Evolutionary conservation across 768 basidiomycete species (phyloP), one percentile per base, ranked within the genome.

Genomic region (Lactarius indigo): DNA sequence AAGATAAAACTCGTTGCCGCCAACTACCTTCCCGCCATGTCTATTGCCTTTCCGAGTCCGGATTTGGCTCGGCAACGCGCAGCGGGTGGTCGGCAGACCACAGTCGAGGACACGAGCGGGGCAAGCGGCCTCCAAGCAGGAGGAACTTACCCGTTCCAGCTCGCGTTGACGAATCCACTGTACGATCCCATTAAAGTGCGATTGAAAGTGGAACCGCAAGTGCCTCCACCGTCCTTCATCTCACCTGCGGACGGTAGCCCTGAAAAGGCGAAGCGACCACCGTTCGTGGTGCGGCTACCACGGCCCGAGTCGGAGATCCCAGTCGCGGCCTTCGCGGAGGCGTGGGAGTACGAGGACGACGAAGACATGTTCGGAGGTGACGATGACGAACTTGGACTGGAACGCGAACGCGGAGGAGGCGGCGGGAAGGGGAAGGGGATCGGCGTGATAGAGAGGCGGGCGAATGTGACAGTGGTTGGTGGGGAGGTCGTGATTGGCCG

Each of bases 1-100:
- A 98, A 98, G 79, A 98, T 99, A 78, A 98, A 98, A 77, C 87
- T 98, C 59, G 92, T 96, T 64, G 97, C 96, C 0, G 87, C 92
- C 33, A 96, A 91, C 75, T 98, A 98, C 77, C 82, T 99, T 18
- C 97, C 97, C 0, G 85, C 89, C 2, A 91, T 98, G 37, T 84
- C 87, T 7, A 85, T 94, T 41, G 77, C 83, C 42, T 80, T 92
- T 39, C 87, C 85, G 67, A 78, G 79, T 30, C 47, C 39, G 44
- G 66, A 68, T 37, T 5, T 42, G 28, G 10, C 81, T 81, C 70
- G 77, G 68, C 33, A 80, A 69, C 69, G 76, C 59, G 73, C 78
- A 64, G 70, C 73, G 56, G 77, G 77, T 56, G 76, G 77, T 70
- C 75, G 75, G 31, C 78, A 76, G 35, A 71, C 71, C 2, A 75